Evolutionary conservation across 1,139 yeast genomes (phyloP), one percentile per base, ranked within the genome.

Genomic region (Yamadazyma mexicana): DNA sequence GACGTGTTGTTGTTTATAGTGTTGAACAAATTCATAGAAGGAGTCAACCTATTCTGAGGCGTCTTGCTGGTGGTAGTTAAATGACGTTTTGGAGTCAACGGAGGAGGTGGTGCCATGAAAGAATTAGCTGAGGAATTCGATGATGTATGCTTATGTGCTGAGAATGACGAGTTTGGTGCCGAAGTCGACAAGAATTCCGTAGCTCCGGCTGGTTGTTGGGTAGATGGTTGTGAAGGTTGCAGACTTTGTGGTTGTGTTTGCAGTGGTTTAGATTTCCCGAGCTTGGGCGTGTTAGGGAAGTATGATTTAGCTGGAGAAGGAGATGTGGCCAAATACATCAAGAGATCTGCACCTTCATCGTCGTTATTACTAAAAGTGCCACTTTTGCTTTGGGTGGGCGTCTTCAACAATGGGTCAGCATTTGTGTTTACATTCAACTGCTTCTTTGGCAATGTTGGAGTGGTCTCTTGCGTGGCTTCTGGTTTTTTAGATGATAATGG

Each of bases 251-350:
- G 15, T 23, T 31, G 37, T 11, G 24, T 10, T 31, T 27, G 28
- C 35, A 10, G 30, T 35, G 35, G 18, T 37, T 33, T 23, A 15
- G 14, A 27, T 31, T 39, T 25, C 22, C 34, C 38, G 15, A 47
- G 33, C 38, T 46, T 50, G 8, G 76, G 74, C 7, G 73, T 67
- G 43, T 58, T 56, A n/a, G 61, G 53, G 44, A 52, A 61, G 49
- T 56, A 60, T 4, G 69, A 65, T 38, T 68, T 70, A 1, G 83
- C 82, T 0, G 91, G 88, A 0, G 92, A 83, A 1, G 96, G 96
- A 3, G 95, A 85, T 4, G 94, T 85, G 3, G 95, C 95, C 51
- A 87, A 69, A 58, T 79, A 87, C 80, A 87, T 77, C 45, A 87
- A 70, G 46, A 87, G 64, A 56, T 85, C 94, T 1, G 95, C 96